Conservation (phyloP, 2,329 filamentous ascomycete species). For the Daldinia sp. region DNA sequence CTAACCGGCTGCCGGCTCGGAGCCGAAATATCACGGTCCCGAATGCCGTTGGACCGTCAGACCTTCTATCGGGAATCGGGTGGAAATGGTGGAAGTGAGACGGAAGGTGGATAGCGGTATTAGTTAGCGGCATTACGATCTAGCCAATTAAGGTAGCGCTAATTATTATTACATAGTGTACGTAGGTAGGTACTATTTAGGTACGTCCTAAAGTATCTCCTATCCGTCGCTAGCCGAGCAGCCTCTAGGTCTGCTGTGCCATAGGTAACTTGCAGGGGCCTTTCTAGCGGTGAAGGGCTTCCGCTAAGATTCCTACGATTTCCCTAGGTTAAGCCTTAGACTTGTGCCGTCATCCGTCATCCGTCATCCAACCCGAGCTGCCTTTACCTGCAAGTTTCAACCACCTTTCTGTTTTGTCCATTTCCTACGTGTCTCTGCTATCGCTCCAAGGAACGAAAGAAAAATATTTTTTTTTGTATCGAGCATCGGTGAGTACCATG, state of each 20-base stretch:
- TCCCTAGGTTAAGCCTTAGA: neutral
- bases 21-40: neutral
- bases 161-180: too few species aligned
- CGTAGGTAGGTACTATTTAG: too few species aligned
- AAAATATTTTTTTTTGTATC: slow-evolving; percentile 4
- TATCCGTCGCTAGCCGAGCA: too few species aligned
- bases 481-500: slow-evolving; percentile 9
- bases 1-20: slow-evolving; percentile 13
- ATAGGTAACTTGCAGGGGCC: neutral
- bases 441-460: too few species aligned
- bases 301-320: neutral
- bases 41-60: slow-evolving; percentile 14
- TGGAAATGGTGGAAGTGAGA: neutral
- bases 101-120: neutral
- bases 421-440: neutral
- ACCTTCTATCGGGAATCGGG: slow-evolving; percentile 19
- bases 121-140: neutral
- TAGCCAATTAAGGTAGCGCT: neutral
- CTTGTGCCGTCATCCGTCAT: neutral
- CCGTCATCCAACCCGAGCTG: neutral
- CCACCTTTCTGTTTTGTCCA: neutral
- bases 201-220: too few species aligned
- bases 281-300: neutral
- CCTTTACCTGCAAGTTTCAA: neutral
- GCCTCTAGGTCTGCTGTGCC: too few species aligned